Conservation (phyloP, 2,329 filamentous ascomycete genomes). For the Ophiostoma himal-ulmi region DNA sequence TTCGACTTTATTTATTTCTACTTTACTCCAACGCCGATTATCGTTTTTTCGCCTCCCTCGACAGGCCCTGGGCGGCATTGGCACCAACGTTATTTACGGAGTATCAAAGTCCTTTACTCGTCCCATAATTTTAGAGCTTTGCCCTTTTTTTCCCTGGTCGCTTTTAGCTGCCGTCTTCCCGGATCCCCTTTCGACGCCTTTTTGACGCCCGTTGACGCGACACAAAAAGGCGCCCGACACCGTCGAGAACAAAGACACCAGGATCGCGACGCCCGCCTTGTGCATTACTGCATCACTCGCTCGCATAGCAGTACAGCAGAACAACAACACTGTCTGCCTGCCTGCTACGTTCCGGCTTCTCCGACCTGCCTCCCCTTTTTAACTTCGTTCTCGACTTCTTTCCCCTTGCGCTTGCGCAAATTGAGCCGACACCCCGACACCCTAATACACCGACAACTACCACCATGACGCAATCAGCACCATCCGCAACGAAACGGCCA, state of each 20-base stretch:
- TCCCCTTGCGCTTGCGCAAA: not conserved
- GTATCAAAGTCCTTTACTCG: not conserved
- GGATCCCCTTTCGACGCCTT: conserved; percentile 5
- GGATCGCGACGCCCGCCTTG: not conserved
- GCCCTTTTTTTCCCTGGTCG: not conserved
- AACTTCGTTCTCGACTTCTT: not conserved
- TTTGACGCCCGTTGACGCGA: conserved; percentile 16
- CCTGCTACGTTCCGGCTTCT: not conserved
- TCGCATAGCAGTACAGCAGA: not conserved
- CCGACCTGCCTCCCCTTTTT: not conserved
- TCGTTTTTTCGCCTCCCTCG: not conserved
- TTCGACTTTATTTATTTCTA: not conserved
- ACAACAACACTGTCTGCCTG: not conserved
- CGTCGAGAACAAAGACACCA: not conserved
- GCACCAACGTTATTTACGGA: conserved; percentile 5
- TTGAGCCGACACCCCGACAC: not conserved
- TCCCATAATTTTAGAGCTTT: conserved; percentile 10
- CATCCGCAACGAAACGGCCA: conserved; percentile 41
- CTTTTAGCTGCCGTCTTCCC: conserved; percentile 1
- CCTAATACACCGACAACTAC: not conserved
- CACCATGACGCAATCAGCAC: conserved; percentile 23
- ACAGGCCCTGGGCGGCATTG: not conserved
- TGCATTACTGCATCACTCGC: not conserved
- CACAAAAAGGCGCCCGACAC: conserved; percentile 13
- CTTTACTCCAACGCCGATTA: not conserved